Evolutionary conservation across 441 rosid genomes (phyloP), one percentile per base, ranked within the genome.

Genomic region (Brassica hybrid): DNA sequence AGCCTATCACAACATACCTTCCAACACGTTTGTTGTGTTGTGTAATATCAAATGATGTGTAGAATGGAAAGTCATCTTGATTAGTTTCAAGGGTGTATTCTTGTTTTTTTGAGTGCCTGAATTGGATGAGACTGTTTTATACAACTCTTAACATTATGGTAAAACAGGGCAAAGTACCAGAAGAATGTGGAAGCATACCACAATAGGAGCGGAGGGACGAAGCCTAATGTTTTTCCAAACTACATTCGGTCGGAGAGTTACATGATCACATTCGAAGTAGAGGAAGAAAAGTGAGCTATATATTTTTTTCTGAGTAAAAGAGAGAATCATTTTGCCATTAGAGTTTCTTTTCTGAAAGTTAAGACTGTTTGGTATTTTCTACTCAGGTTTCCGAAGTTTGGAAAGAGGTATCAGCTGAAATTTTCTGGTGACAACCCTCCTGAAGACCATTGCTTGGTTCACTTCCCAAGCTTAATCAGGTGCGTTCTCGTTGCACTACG

Each of bases 161-260:
- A 11, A 56, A 76, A 74, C 87, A 96, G 98, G 98, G 99, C 99
- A 38, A 96, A 96, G 75, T 96, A 96, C 81, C 99, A 96, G 87
- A 94, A 96, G 84, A 96, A 94, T 81, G 97, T 94, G 1, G 99
- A 96, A 89, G 98, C 98, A 61, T 92, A 90, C 86, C 99, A 92
- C 83, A 96, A 91, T 71, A 89, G 89, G 85, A 87, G 93, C 63
- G 75, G 90, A 76, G 83, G 91, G 78, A 86, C 91, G 83, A 96
- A 96, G 87, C 96, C 88, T 18, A 90, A 91, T 77, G 87, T 88
- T 57, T 94, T 95, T 79, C 99, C 99, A n/a, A 96, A 92, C 86
- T 94, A 96, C 83, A 91, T 96, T 78, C 89, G 97, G 27, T 89
- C 99, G n/a, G 99, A 96, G 76, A 88, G 86, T 87, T 94, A 96